A percentile compares a stretch with the other conserved stretches of the same genome.
phyloP scores from a whole-genome alignment of 108 stramenopile species.

The Nannochloropsis salina region DNA sequence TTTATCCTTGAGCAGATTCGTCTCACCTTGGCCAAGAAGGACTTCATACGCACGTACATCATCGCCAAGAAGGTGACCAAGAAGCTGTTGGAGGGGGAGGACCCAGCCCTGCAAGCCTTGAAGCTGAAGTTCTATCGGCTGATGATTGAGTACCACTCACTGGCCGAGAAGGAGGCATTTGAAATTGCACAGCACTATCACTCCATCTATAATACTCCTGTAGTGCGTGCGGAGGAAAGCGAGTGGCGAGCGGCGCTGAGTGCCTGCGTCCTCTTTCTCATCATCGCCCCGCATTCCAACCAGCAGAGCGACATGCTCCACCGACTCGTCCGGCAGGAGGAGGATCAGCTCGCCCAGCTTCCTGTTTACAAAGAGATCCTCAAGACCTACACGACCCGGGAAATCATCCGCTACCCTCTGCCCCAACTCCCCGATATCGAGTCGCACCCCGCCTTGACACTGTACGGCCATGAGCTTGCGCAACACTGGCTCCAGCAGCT shows the following conservation, averaged over 20 bases:
- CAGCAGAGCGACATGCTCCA: constrained; percentile 88
- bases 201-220: constrained; percentile 70
- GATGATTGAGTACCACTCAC: constrained; percentile 77
- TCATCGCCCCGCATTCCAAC: constrained; percentile 69
- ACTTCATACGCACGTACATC: constrained; percentile 88
- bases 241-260: constrained; percentile 72
- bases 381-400: constrained; percentile 61
- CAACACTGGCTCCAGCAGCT: constrained; percentile 55
- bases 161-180: constrained; percentile 76
- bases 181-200: constrained; percentile 77
- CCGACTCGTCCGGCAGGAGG: constrained; percentile 60
- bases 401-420: constrained; percentile 85
- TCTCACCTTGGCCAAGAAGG: constrained; percentile 80
- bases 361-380: constrained; percentile 38
- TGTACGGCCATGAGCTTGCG: constrained; percentile 58
- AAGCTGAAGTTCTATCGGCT: constrained; percentile 83
- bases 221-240: constrained; percentile 55
- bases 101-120: constrained; percentile 72
- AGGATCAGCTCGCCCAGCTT: constrained; percentile 40
- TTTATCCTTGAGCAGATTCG: constrained; percentile 98
- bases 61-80: constrained; percentile 87
- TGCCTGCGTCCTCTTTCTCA: constrained; percentile 75
- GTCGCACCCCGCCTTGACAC: constrained; percentile 56
- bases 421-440: constrained; percentile 68
- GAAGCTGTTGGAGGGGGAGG: constrained; percentile 63